These are phyloP conservation scores for Theobroma cacao DNA, from an alignment of 345 rosid genomes.

Conservation along the genomic window DNA sequence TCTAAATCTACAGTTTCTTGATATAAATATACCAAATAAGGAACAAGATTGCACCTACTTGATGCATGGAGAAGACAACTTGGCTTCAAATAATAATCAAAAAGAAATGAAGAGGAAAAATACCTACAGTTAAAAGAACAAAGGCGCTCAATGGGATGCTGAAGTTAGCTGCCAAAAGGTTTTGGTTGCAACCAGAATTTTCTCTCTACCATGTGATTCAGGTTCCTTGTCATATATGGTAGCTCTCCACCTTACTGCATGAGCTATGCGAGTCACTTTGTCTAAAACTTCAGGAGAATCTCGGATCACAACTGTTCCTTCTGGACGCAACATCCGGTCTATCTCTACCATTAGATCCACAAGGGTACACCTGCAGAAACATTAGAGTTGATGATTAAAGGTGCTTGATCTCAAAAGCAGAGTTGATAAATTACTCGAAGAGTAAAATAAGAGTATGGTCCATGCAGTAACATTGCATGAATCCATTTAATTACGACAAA, in stretches of 20 bases:
- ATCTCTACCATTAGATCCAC: slow-evolving; percentile 91
- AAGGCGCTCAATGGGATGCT: slow-evolving; percentile 37
- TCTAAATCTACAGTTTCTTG: slow-evolving; percentile 22
- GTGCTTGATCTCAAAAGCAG: neutral
- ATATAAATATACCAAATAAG: slow-evolving; percentile 19
- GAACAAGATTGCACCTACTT: slow-evolving; percentile 29
- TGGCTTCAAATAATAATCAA: slow-evolving; percentile 17
- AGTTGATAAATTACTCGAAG: neutral
- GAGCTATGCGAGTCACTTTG: slow-evolving; percentile 61
- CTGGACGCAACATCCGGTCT: slow-evolving; percentile 88
- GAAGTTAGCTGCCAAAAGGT: slow-evolving; percentile 58
- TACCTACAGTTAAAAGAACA: slow-evolving; percentile 40
- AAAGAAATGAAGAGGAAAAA: slow-evolving; percentile 26
- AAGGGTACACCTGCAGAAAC: slow-evolving; percentile 69
- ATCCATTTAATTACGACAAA: neutral
- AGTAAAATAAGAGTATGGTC: neutral
- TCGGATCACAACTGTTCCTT: slow-evolving; percentile 72
- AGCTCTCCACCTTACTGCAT: slow-evolving; percentile 71
- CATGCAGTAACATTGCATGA: neutral
- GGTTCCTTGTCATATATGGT: slow-evolving; percentile 67
- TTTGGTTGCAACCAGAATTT: slow-evolving; percentile 71
- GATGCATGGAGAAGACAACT: slow-evolving; percentile 36
- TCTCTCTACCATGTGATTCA: slow-evolving; percentile 65
- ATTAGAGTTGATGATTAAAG: neutral
- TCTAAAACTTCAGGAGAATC: slow-evolving; percentile 86